Conservation (phyloP, 768 basidiomycete species). For the Rubroboletus pulcherrimus region DNA sequence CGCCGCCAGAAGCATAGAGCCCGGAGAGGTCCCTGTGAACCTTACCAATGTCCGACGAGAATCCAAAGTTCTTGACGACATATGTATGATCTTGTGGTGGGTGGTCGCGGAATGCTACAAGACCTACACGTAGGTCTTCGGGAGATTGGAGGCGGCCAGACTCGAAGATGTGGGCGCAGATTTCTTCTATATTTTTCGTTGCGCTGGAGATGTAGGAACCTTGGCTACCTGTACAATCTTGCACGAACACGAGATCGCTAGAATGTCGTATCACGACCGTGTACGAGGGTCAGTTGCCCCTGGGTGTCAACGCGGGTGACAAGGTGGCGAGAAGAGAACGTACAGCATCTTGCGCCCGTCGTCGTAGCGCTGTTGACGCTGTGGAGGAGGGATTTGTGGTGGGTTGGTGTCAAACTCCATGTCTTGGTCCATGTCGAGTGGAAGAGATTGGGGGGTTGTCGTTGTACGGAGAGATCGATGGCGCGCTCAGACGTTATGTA, state of each 20-base stretch:
- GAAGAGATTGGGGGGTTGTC: background rate
- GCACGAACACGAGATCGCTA: conserved; percentile 92
- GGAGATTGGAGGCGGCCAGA: conserved; percentile 84
- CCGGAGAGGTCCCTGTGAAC: conserved; percentile 81
- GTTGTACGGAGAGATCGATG: conserved; percentile 15
- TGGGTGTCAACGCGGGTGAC: background rate
- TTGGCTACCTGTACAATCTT: conserved; percentile 93
- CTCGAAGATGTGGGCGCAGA: conserved; percentile 91
- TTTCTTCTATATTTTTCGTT: conserved; percentile 94
- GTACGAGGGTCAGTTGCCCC: conserved; percentile 15
- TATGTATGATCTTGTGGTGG: conserved; percentile 97
- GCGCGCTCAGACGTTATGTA: conserved; percentile 10
- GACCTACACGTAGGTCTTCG: conserved; percentile 88
- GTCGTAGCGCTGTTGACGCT: conserved; percentile 34
- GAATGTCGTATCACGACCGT: background rate
- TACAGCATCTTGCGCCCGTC: conserved; percentile 71
- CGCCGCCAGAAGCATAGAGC: conserved; percentile 86
- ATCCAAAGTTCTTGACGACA: conserved; percentile 89
- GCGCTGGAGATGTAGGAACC: conserved; percentile 90
- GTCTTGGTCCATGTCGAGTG: conserved; percentile 67
- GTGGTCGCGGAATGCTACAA: conserved; percentile 94
- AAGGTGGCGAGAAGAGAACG: conserved; percentile 27
- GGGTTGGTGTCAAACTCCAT: conserved; percentile 60
- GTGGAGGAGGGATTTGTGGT: conserved; percentile 31
- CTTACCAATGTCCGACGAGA: conserved; percentile 85